Base-by-base conservation (phyloP, 768 basidiomycete genomes). In the Trametes coccinea region DNA sequence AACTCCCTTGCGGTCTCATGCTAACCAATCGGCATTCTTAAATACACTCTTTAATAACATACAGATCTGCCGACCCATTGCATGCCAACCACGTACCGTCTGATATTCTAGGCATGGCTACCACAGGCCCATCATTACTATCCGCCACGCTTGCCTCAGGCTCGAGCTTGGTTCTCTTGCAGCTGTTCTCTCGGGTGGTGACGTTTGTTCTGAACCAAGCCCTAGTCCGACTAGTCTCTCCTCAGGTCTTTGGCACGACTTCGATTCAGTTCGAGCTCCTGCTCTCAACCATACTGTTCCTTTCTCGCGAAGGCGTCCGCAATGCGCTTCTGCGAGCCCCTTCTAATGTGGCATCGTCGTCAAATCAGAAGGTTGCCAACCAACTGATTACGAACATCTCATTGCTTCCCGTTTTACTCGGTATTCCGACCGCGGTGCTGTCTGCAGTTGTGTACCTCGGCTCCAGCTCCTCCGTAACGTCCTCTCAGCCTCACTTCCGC, bases 201-300 rank as follows among this genome's bases (percentile, higher is more conserved):
- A 98, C 97, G 0, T 99, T 97, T 73, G 71, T 80, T 4, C 81
- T 99, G 29, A 98, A 98, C 74, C 95, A 97, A 73, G 83, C 85
- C 0, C 80, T 98, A 11, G 79, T 98, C 43, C 87, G 93, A 0
- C 79, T 95, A 31, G 88, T 90, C 2, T 87, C 93, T 0, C 95
- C 95, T 0, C 83, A 84, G 37, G 89, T 88, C 13, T 95, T 93
- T 71, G 90, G 96, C 9, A 94, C 92, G 0, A 94, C 93, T 14
- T 85, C 93, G 0, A 90, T 99, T 63, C 95, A 97, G 69, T 94
- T 98, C 74, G 97, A 98, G 72, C 84, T 98, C 30, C 71, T 98
- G 29, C 82, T 92, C 48, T 92, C 89, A 66, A 94, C 94, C 10
- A 91, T 95, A 68, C 79, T 98, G 46, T 98, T 98, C 73, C 80